Evolutionary conservation across 1,139 yeast genomes (phyloP), one percentile per base, ranked within the genome.

Genomic region (Suhomyces kunorum): DNA sequence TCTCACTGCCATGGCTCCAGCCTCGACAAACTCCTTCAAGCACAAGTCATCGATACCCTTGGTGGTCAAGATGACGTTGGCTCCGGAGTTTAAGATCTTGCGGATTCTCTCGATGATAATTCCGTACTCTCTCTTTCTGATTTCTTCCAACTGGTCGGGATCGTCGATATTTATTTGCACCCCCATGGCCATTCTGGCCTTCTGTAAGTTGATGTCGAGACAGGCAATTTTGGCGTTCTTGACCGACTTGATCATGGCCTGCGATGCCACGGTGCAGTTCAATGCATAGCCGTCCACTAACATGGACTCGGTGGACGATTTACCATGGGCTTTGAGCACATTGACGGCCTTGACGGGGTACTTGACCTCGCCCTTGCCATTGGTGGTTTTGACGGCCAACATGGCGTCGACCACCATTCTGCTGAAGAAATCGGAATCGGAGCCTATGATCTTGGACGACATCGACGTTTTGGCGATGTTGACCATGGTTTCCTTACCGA

Each of bases 331-430:
- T 64, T 94, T 94, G 55, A 94, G 75, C 40, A 94, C 82, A 59
- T 94, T 94, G 44, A 94, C 97, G 2, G 98, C 98, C 69, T 94
- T 94, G 39, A 92, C 96, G 1, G 99, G 99, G 62, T 94, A 94
- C 65, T 84, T 88, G 38, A 76, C 72, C 58, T 92, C 98, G 42
- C 96, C 97, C 56, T 89, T 85, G 26, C 82, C 66, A 60, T 89
- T 90, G 40, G 87, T 80, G 26, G 98, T 90, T 65, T 88, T 90
- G 40, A 94, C 98, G 3, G 97, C 96, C 47, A 89, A 72, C 81
- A 94, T 83, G 26, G 98, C 95, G 56, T 92, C 97, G 33, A 92
- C 98, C 26, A 87, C 98, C 80, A 94, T 76, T 55, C 82, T 74
- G 45, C 92, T 77, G 67, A 92, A 94, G 58, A 94, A 94, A 9